Evolutionary conservation across 768 basidiomycete genomes (phyloP), one percentile per base, ranked within the genome.

Genomic region (Steccherinum ochraceum): DNA sequence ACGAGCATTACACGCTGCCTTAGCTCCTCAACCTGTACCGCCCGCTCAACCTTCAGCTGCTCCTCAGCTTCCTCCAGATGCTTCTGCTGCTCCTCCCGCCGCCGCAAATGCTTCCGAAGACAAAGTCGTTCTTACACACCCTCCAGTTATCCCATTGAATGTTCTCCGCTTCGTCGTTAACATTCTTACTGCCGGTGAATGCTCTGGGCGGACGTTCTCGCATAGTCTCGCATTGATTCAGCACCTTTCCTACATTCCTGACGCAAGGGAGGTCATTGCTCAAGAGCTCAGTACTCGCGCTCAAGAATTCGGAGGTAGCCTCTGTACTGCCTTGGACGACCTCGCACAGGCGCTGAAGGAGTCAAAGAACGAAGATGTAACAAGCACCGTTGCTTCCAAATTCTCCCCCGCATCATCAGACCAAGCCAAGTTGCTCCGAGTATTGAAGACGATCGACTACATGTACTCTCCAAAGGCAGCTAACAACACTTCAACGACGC

Each of bases 391-490:
- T 4, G 84, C 95, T 5, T 80, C 87, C 42, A 91, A 87, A 60
- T 98, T 99, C 72, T 95, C 95, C 1, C 83, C 93, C 1, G 85
- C 94, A 1, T 94, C 94, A 1, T 94, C 94, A 0, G 81, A 84
- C 40, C 96, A 99, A 72, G 93, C 96, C n/a, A 96, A 96, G 68
- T 79, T 99, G 3, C 75, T 99, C 5, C 79, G 96, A 12, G 86
- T 99, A 12, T 74, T 99, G 57, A 99, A 98, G 72, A 96, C 95
- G 10, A 88, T 99, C 62, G 96, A 98, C 64, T 95, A 94, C 66
- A 94, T 96, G 83, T 93, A 89, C 67, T 84, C 86, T 1, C 83
- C 86, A 5, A 76, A 74, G 45, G 58, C 71, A 5, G 75, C 72
- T 53, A 63, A 70, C 24, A 60, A 49, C 23, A 48, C 73, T 4